Evolutionary conservation across 108 stramenopile genomes (phyloP), one percentile per base, ranked within the genome.

Genomic region (Stephanodiscus minutulus): DNA sequence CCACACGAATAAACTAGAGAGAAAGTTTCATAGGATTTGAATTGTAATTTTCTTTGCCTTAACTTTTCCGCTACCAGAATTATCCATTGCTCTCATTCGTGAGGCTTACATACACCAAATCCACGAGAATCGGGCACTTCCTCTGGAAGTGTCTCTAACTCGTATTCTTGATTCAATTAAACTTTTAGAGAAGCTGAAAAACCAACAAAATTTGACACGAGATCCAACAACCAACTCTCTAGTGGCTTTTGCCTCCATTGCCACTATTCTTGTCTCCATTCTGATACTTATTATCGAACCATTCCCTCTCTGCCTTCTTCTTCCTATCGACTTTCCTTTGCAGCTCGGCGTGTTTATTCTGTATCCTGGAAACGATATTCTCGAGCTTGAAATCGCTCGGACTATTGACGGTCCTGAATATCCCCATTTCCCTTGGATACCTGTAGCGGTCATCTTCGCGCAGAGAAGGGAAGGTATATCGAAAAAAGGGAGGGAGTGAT

Each of bases 261-360:
- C 68, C 66, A 68, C 48, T 61, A 31, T 21, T 25, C 18, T 57
- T 68, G 6, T 50, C 55, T 37, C 71, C 71, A 13, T 72, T 72
- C 36, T 73, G 72, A 79, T 93, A 91, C 73, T 90, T 87, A 41
- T 87, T 73, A 35, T 86, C 62, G 76, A 89, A 93, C 72, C 86
- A 91, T 28, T 93, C 83, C 53, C 64, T 64, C 63, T 96, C 95
- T 22, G 87, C 86, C 64, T 83, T 81, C 65, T 82, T 90, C 73
- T 96, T 96, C 54, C 87, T 69, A 35, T 93, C 86, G 63, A 92
- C 91, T 66, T 88, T 88, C 1, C 68, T 60, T 66, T 89, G 87
- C 67, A 91, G 92, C 21, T 84, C 72, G 24, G 80, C 71, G 31
- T 93, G 91, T 69, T 93, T 93, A 29, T 83, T 72, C 35, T 84